A percentile compares a stretch with the other conserved stretches of the same genome.
phyloP scores from a whole-genome alignment of 345 rosid genomes.

The Lepidium didymum region DNA sequence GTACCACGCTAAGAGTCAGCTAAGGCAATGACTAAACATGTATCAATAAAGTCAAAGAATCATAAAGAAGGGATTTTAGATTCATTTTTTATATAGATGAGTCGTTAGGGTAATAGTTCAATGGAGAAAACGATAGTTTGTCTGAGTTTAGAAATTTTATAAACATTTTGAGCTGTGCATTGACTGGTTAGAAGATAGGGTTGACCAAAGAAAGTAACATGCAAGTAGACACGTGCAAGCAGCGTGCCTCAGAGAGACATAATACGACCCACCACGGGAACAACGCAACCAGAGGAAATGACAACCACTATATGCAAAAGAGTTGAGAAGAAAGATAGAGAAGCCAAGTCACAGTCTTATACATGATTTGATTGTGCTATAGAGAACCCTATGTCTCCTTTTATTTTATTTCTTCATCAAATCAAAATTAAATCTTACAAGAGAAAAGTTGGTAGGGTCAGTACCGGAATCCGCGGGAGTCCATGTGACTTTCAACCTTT shows the following conservation, averaged over 20 bases:
- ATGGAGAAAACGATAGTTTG: not conserved
- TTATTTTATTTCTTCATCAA: not conserved
- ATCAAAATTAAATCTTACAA: constrained; percentile 19
- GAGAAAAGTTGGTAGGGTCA: constrained; percentile 29
- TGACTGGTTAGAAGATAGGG: not conserved
- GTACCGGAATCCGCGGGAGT: constrained; percentile 69
- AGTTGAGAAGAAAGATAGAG: constrained; percentile 16
- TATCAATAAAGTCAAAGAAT: not conserved
- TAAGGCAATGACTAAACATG: not conserved
- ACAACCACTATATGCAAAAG: constrained; percentile 30
- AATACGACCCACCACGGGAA: constrained; percentile 39
- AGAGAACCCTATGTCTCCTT: constrained; percentile 23
- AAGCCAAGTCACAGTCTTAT: not conserved
- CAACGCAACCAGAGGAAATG: constrained; percentile 32
- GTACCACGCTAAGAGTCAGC: not conserved
- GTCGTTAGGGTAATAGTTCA: not conserved
- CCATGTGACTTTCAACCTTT: constrained; percentile 57
- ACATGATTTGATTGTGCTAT: constrained; percentile 25
- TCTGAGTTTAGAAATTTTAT: not conserved
- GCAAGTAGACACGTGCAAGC: constrained; percentile 12
- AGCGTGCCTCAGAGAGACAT: constrained; percentile 13
- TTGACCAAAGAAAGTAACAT: constrained; percentile 16
- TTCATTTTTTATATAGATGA: not conserved
- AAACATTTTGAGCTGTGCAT: constrained; percentile 6
- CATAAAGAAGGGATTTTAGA: no score